Base-by-base conservation (phyloP, 164 flowering plant species). In the Piper longum region DNA sequence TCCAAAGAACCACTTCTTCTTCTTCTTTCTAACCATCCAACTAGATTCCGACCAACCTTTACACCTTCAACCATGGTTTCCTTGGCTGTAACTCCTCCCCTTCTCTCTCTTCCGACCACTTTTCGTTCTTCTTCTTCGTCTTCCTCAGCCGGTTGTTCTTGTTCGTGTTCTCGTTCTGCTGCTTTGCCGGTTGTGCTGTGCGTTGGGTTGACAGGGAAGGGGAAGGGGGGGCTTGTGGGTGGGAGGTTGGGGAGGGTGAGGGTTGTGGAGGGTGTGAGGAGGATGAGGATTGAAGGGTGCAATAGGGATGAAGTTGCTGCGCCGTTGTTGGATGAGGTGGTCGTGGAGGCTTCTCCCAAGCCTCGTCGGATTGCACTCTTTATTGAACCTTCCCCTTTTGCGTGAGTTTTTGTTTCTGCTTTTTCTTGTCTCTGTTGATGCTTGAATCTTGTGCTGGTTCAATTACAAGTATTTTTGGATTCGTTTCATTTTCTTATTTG, bases 31-130 rank as follows among this genome's bases (percentile, higher is more conserved):
- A 60, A 4, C 6, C 19, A 43, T 12, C 14, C 59, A 19, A 26
- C 36, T 26, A 26, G 36, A 26, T 26, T 26, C 44, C 19, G n/a
- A 36, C 58, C 51, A 18, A 44, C 8, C 48, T 9, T 4, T 59
- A 42, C 43, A 26, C 65, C 12, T 59, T 17, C 41, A 17, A 39
- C 16, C 36, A 51, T 64, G 43, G 4, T 74, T 67, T 69, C 83
- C 77, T 77, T 81, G 71, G 78, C 85, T 72, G 82, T 79, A 83
- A 81, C 77, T 77, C 75, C 72, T 45, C n/a, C 9, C 59, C 54
- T 44, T 61, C 64, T 41, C 43, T 52, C 63, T 52, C 7, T 9
- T 17, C 43, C 58, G 44, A 60, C 48, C 52, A 59, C 16, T 45
- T 64, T 63, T 68, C 65, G 65, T 41, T 12, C 45, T 13, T 11